Base-by-base conservation (phyloP, 768 basidiomycete genomes). In the Hebeloma cylindrosporum region DNA sequence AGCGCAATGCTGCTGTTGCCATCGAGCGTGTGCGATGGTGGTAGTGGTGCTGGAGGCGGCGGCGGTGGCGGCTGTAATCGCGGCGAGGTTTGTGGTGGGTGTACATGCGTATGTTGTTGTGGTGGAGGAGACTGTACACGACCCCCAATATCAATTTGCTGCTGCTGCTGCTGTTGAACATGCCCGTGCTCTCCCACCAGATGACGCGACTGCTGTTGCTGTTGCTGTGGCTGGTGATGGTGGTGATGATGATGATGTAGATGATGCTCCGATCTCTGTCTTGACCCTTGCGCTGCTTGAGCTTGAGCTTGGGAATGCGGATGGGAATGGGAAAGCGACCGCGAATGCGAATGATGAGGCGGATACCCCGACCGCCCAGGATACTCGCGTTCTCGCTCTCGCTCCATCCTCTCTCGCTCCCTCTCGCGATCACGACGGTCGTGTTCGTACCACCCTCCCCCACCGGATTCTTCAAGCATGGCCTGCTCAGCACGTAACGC, bases 381-480 rank as follows among this genome's bases (percentile, higher is more conserved):
- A 0, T 5, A 5, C 22, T 16, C 22, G 28, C 41, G 29, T 21
- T 43, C 41, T 14, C 40, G 10, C 6, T 45, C 43, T 25, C 44
- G 23, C n/a, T 31, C 5, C 21, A 41, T 31, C 16, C 48, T 26
- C 16, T 41, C 40, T 30, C 40, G 25, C 11, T 30, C 29, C n/a
- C n/a, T n/a, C n/a, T n/a, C n/a, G n/a, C n/a, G n/a, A n/a, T n/a
- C 33, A 23, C 31, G n/a, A n/a, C n/a, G n/a, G n/a, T n/a, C n/a
- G n/a, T n/a, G n/a, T n/a, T n/a, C n/a, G n/a, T n/a, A n/a, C n/a
- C n/a, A n/a, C n/a, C n/a, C n/a, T n/a, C n/a, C n/a, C n/a, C n/a
- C n/a, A n/a, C n/a, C n/a, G n/a, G n/a, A n/a, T n/a, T n/a, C n/a
- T n/a, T n/a, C n/a, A n/a, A n/a, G n/a, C n/a, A n/a, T n/a, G n/a